These are phyloP conservation scores for Tolypocladium tundrense DNA, from an alignment of 2,329 filamentous ascomycete genomes.

Conservation along the genomic window DNA sequence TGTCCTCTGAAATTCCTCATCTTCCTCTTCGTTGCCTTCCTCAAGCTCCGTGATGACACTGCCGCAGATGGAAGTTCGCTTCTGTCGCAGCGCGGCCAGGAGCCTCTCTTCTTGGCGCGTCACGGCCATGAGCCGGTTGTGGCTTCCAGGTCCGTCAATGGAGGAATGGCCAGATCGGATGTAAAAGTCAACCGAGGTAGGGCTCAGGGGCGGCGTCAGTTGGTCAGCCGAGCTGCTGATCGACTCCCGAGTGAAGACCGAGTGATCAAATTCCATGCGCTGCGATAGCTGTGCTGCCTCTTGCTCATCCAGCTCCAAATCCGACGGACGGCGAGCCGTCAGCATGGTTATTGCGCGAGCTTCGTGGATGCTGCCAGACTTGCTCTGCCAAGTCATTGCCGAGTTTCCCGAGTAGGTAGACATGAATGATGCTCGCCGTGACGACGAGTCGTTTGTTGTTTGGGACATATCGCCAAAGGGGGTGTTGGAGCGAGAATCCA, in stretches of 20 bases:
- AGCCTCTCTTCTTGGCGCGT: slow-evolving; percentile 49
- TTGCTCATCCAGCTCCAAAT: slow-evolving; percentile 12
- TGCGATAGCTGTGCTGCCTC: neutral
- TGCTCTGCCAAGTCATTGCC: slow-evolving; percentile 19
- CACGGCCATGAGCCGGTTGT: slow-evolving; percentile 43
- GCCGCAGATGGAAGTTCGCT: slow-evolving; percentile 45
- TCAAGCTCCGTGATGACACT: slow-evolving; percentile 32
- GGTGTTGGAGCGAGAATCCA: slow-evolving; percentile 13
- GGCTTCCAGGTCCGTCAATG: slow-evolving; percentile 17
- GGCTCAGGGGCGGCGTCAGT: slow-evolving; percentile 40
- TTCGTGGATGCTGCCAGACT: slow-evolving; percentile 24
- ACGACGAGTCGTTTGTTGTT: slow-evolving; percentile 12
- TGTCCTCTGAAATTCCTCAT: neutral
- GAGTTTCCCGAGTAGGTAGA: slow-evolving; percentile 29
- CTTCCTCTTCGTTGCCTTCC: slow-evolving; percentile 12
- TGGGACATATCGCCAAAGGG: slow-evolving; percentile 14
- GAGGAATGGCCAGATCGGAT: slow-evolving; percentile 29
- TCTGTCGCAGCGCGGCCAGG: slow-evolving; percentile 44
- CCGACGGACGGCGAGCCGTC: slow-evolving; percentile 15
- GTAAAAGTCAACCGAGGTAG: slow-evolving; percentile 39
- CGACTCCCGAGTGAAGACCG: slow-evolving; percentile 8
- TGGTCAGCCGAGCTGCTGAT: slow-evolving; percentile 23
- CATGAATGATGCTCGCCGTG: slow-evolving; percentile 18
- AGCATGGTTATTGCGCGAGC: slow-evolving; percentile 28
- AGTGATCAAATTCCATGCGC: neutral